Evolutionary conservation across 257 asterid genomes (phyloP).

Genomic region (Verbena officinalis): DNA sequence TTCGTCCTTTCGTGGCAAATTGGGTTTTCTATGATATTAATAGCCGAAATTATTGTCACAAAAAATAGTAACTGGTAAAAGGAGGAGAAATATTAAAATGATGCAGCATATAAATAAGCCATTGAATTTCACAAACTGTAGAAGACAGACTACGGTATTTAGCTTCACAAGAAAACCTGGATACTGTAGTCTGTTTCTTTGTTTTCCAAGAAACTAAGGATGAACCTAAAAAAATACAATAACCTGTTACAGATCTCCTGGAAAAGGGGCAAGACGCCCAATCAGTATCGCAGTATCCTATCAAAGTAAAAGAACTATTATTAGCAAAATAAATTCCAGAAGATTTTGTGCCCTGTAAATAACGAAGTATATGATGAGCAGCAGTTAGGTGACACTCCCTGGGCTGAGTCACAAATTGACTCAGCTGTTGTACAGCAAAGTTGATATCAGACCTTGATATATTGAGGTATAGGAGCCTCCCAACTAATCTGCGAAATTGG

Average conservation of each 20-base stretch:
- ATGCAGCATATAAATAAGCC: neutral
- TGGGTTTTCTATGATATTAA: neutral
- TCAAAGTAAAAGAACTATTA: neutral
- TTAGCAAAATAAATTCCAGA: neutral
- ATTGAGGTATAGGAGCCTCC: too few relatives aligned
- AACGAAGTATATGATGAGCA: too few relatives aligned
- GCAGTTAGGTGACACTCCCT: too few relatives aligned
- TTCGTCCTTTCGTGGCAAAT: neutral
- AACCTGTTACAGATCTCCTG: neutral
- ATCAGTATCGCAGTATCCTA: neutral
- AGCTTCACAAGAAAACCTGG: neutral
- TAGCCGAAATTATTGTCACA: neutral
- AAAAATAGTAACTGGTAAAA: neutral
- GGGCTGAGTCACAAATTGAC: too few relatives aligned
- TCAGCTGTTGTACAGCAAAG: too few relatives aligned
- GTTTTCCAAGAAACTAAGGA: neutral
- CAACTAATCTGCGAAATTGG: neutral
- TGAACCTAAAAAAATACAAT: neutral
- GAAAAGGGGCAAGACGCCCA: neutral
- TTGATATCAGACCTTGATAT: too few relatives aligned
- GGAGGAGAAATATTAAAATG: neutral
- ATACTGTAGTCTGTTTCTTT: neutral
- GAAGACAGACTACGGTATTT: neutral
- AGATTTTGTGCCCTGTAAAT: neutral
- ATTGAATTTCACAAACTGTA: neutral